Base-by-base conservation (phyloP, 257 asterid species). In the Avicennia marina region DNA sequence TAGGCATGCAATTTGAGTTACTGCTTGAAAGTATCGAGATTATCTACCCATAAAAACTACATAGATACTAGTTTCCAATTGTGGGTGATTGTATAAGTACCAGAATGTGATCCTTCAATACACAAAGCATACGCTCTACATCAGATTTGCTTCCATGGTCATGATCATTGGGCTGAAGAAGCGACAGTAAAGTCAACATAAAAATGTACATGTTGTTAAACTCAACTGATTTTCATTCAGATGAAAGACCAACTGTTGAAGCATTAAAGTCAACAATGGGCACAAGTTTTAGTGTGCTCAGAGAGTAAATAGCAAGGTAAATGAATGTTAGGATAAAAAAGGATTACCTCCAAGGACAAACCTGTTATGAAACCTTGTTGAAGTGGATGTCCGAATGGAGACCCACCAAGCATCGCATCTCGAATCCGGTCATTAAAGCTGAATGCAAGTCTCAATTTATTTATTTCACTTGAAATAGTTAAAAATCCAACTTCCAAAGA, bases 401-500 rank as follows among this genome's bases (percentile, higher is more conserved):
- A 91, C 62, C 96, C 96, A 10, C 98, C 98, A 58, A 88, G 94
- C 75, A 77, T 16, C 60, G 95, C 96, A 63, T 91, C 98, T 32
- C 98, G 93, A 56, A 88, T 83, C 57, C 98, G 88, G 76, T 91
- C 98, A 53, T 91, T 91, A 70, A 91, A 91, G 80, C 98, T 91
- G 86, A 72, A 65, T 3, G 32, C 46, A 65, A 32, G 32, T 36
- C 25, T 38, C 50, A 19, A 52, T n/a, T 32, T 25, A 54, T 31
- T 58, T 60, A 13, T 26, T 53, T 10, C 12, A 45, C 40, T 52
- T 39, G 3, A 36, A 53, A 54, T 51, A 38, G 33, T 29, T 24
- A 54, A 41, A 12, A 15, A 27, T 61, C 16, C 40, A 13, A 27
- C 11, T 24, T 32, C 13, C 13, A 40, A 10, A 20, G 24, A 62